Evolutionary conservation across 768 basidiomycete species (phyloP).

Genomic region (Sarcodon aspratus): DNA sequence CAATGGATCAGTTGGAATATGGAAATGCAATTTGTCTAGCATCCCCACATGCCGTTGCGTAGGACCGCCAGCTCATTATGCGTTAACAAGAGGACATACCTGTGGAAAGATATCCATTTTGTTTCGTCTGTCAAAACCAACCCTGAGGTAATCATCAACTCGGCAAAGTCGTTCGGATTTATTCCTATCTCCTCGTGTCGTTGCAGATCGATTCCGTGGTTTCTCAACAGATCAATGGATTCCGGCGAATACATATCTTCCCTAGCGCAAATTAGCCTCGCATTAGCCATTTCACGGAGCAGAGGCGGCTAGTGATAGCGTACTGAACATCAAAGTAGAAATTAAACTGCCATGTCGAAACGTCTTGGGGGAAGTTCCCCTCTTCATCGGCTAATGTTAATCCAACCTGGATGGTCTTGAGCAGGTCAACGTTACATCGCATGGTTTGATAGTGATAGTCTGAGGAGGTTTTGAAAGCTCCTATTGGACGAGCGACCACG

Average conservation of each 20-base stretch:
- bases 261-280: conserved; percentile 28
- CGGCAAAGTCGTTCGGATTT: conserved; percentile 87
- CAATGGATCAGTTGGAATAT: neutral
- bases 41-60: neutral
- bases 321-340: conserved; percentile 88
- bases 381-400: conserved; percentile 91
- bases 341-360: conserved; percentile 98
- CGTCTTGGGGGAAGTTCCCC: conserved; percentile 82
- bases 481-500: conserved; percentile 95
- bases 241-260: conserved; percentile 99
- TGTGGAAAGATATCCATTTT: conserved; percentile 97
- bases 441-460: conserved; percentile 99
- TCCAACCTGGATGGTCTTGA: conserved; percentile 96
- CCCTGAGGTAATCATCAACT: conserved; percentile 93
- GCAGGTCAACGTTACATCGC: conserved; percentile 97
- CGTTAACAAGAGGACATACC: conserved; percentile 38
- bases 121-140: conserved; percentile 82
- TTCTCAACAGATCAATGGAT: conserved; percentile 87
- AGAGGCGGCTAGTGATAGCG: conserved; percentile 14
- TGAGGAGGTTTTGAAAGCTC: conserved; percentile 89
- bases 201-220: conserved; percentile 93
- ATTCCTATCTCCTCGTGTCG: conserved; percentile 91
- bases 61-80: neutral
- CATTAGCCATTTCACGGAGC: conserved; percentile 5
- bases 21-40: too few relatives aligned